phyloP scores from a whole-genome alignment of 2,329 filamentous ascomycete species.

The Botrytis paeoniae region DNA sequence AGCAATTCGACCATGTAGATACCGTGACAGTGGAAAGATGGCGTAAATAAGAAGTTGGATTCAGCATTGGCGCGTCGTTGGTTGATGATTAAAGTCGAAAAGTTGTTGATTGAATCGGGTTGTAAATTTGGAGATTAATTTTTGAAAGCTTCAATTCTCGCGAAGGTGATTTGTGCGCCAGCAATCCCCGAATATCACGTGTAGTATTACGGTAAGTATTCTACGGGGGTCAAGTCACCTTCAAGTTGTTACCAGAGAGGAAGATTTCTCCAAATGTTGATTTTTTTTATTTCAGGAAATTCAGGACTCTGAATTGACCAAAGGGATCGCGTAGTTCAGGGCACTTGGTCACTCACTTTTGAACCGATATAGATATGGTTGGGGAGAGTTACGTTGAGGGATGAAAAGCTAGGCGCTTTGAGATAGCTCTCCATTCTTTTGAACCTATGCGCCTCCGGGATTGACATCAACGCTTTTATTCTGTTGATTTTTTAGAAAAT shows the following conservation, averaged over 20 bases:
- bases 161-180: not conserved
- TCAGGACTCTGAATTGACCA: not conserved
- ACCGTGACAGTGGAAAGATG: no score
- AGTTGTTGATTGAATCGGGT: not conserved
- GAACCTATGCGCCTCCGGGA: not conserved
- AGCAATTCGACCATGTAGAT: not conserved
- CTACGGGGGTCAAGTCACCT: not conserved
- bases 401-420: not conserved
- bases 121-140: constrained; percentile 1
- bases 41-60: not conserved
- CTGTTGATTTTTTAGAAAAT: not conserved
- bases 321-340: not conserved
- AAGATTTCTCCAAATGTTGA: not conserved
- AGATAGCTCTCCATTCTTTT: not conserved
- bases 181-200: not conserved
- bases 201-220: not conserved
- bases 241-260: not conserved
- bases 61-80: not conserved
- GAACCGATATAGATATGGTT: no score
- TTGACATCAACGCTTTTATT: not conserved
- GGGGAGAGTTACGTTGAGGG: not conserved
- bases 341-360: not conserved
- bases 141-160: not conserved
- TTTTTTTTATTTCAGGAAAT: not conserved
- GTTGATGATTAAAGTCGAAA: not conserved